phyloP scores from a whole-genome alignment of 352 stramenopile species.

The Phytophthora hibernalis region DNA sequence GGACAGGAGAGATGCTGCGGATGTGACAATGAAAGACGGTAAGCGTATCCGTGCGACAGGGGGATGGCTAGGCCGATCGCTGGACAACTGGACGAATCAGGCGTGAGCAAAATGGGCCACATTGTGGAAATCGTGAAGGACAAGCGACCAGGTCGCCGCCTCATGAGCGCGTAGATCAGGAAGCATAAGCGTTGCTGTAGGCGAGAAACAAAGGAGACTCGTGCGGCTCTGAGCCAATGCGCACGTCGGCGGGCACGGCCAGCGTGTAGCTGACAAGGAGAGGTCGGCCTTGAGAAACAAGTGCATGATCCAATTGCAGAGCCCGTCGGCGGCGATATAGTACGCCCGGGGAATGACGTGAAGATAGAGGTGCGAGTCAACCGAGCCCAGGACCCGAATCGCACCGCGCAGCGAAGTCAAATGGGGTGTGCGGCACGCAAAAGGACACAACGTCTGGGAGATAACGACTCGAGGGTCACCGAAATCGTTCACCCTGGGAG shows the following conservation, averaged over 20 bases:
- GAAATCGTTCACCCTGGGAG: background rate
- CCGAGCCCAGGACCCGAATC: background rate
- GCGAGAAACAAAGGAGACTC: background rate
- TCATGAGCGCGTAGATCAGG: background rate
- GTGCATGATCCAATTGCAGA: constrained; percentile 3
- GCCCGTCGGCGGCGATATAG: background rate
- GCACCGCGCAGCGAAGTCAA: background rate
- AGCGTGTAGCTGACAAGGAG: background rate
- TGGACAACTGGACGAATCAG: background rate
- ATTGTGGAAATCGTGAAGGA: background rate
- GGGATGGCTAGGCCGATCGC: background rate
- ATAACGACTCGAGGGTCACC: background rate
- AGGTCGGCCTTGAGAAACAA: background rate
- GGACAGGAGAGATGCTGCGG: background rate
- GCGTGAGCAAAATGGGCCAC: constrained; percentile 3
- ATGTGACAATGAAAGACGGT: background rate
- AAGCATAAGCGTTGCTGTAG: background rate
- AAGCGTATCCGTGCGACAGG: background rate
- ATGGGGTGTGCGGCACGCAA: background rate
- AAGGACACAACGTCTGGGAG: background rate
- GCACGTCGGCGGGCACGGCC: background rate
- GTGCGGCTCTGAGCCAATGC: background rate
- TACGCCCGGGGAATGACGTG: background rate
- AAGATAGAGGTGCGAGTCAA: background rate
- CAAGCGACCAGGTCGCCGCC: constrained; percentile 14